Percentiles rank a stretch among this genome's conserved stretches.
Conservation (phyloP, 2,329 filamentous ascomycete genomes). For the Fusarium longipes region DNA sequence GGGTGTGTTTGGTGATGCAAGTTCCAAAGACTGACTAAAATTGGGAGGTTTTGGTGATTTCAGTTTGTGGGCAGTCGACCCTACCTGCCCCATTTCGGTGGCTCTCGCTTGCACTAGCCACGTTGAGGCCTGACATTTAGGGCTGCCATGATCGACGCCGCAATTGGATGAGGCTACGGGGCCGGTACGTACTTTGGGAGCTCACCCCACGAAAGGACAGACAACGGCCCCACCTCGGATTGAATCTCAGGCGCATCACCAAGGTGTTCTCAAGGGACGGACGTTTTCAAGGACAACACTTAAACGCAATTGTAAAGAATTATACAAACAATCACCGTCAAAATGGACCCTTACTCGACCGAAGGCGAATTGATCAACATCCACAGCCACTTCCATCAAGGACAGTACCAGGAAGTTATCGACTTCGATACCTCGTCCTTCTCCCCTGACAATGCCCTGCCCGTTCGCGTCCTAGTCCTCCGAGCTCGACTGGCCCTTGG, state of each 20-base stretch:
- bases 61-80: slow-evolving; percentile 55
- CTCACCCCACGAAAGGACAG: slow-evolving; percentile 44
- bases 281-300: slow-evolving; percentile 33
- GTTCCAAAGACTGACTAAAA: slow-evolving; percentile 52
- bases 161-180: slow-evolving; percentile 39
- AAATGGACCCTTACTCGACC: slow-evolving; percentile 77
- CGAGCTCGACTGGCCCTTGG: slow-evolving; percentile 87
- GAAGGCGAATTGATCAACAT: slow-evolving; percentile 79
- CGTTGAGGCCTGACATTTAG: slow-evolving; percentile 40
- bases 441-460: slow-evolving; percentile 79
- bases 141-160: slow-evolving; percentile 41
- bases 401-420: slow-evolving; percentile 87
- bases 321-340: slow-evolving; percentile 41
- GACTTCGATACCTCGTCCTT: slow-evolving; percentile 86
- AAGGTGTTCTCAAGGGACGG: slow-evolving; percentile 48
- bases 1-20: slow-evolving; percentile 58
- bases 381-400: slow-evolving; percentile 78
- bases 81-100: slow-evolving; percentile 50
- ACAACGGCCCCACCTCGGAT: slow-evolving; percentile 44
- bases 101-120: slow-evolving; percentile 44
- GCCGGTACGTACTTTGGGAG: slow-evolving; percentile 32
- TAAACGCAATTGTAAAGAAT: slow-evolving; percentile 20
- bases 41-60: slow-evolving; percentile 58
- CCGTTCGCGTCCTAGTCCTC: slow-evolving; percentile 81
- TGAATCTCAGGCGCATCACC: slow-evolving; percentile 45